Conservation (phyloP, 257 asterid species). For the Leptodermis oblonga region DNA sequence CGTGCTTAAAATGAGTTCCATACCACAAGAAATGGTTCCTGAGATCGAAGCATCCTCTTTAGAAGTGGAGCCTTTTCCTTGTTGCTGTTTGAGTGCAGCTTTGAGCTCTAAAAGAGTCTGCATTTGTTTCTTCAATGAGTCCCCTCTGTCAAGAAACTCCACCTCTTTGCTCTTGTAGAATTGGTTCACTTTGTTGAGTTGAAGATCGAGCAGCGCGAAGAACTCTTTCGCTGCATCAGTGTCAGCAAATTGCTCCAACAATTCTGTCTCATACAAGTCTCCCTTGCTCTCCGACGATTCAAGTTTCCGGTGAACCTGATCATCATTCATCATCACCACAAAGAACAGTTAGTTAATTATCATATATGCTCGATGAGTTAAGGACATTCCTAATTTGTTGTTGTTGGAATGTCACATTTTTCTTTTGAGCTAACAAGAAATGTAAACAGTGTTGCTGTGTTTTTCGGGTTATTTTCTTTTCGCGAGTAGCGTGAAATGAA, state of each 20-base stretch:
- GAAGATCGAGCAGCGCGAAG: constrained; percentile 63
- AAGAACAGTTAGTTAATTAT: too few relatives aligned
- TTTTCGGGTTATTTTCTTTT: neutral
- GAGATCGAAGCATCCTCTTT: constrained; percentile 66
- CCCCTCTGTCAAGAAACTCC: constrained; percentile 82
- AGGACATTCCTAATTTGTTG: constrained; percentile 7
- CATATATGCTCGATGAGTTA: too few relatives aligned
- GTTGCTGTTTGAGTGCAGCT: constrained; percentile 38
- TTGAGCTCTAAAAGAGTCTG: constrained; percentile 73
- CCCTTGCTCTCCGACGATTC: constrained; percentile 43
- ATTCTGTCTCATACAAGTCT: constrained; percentile 70
- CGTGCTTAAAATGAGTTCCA: constrained; percentile 10
- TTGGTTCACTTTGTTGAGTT: constrained; percentile 87
- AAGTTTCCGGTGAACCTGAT: constrained; percentile 66
- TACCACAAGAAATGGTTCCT: constrained; percentile 85
- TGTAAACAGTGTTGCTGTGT: neutral
- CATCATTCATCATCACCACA: too few relatives aligned
- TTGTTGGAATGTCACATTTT: constrained; percentile 14
- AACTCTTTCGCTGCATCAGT: constrained; percentile 65
- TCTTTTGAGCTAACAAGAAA: neutral
- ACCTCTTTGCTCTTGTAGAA: constrained; percentile 64
- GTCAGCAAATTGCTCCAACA: constrained; percentile 66
- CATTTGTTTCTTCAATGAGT: constrained; percentile 69
- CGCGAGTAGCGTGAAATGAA: neutral
- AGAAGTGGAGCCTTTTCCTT: constrained; percentile 30